Conservation (phyloP, 2,329 filamentous ascomycete genomes). For the Fusarium oligoseptatum region DNA sequence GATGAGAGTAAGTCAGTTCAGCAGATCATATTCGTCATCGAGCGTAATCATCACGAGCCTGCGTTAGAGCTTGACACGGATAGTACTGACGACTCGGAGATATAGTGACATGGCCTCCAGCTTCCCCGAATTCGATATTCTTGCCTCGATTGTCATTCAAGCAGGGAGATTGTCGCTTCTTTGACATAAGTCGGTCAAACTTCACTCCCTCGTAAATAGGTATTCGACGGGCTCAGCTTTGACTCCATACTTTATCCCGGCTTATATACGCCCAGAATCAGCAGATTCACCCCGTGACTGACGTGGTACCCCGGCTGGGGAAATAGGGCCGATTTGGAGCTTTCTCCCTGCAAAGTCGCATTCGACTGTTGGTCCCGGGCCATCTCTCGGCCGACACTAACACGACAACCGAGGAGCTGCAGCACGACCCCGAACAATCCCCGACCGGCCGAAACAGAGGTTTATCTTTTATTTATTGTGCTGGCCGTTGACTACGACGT, state of each 20-base stretch:
- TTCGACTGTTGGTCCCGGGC: background rate
- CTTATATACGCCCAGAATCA: background rate
- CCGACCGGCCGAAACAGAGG: background rate
- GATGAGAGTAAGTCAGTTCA: too few species aligned
- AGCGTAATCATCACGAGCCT: too few species aligned
- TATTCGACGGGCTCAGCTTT: too few species aligned
- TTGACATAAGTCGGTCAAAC: too few species aligned
- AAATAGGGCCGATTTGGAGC: background rate
- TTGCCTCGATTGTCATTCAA: background rate
- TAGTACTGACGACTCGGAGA: too few species aligned
- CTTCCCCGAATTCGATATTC: background rate
- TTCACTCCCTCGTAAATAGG: too few species aligned
- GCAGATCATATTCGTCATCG: too few species aligned
- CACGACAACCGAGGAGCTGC: background rate
- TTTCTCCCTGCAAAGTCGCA: background rate
- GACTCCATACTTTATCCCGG: background rate
- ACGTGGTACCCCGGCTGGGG: background rate
- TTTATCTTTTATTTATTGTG: background rate
- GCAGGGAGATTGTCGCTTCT: too few species aligned
- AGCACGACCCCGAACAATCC: background rate
- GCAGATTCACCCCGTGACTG: background rate
- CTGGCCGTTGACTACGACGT: background rate
- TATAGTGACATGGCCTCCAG: background rate
- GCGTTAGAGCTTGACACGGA: too few species aligned
- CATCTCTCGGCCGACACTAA: background rate